Evolutionary conservation across 2,329 filamentous ascomycete genomes (phyloP), one percentile per base, ranked within the genome.

Genomic region (Curvularia verruculosa): DNA sequence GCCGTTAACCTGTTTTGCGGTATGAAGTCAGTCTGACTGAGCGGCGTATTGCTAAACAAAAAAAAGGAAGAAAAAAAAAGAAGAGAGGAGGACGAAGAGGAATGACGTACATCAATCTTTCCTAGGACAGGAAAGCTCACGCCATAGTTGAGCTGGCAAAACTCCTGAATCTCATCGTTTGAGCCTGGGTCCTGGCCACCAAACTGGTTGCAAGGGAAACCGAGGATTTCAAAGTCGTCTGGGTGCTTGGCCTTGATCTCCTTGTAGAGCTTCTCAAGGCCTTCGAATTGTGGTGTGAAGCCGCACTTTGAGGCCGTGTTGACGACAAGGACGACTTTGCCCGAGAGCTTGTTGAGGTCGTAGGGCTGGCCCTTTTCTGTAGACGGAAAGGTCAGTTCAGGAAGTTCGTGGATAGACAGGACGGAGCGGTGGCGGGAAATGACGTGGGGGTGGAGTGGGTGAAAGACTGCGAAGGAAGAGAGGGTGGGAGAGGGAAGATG

Each of bases 191-290:
- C 95, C 80, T 99, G 95, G 66, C 80, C 79, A 72, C 88, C 91
- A 79, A 99, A 99, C 80, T 99, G 95, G 84, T 98, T 99, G 88
- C 94, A 98, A 56, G 95, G 95, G 82, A 99, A 98, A 70, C 93
- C 95, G 74, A 99, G 84, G 80, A 99, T 87, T 72, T 87, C 83
- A 76, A 99, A 95, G 72, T 92, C 84, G 72, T 92, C 84, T 29
- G 83, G 84, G 82, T 96, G 82, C 72, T 86, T 83, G 65, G 82
- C 82, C 68, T 86, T 87, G 74, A 97, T 71, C 49, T 81, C 78
- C 72, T 96, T 90, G 86, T 96, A 96, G 63, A 99, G 86, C 73
- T 86, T 89, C 82, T 99, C 93, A 49, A 99, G 90, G 29, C 90
- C 91, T 62, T 86, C 88, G 80, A 95, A 97, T 80, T 99, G 95